Percentiles rank a stretch among this genome's conserved stretches.
phyloP scores from a whole-genome alignment of 2,329 filamentous ascomycete genomes.

The Beauveria caledonica region DNA sequence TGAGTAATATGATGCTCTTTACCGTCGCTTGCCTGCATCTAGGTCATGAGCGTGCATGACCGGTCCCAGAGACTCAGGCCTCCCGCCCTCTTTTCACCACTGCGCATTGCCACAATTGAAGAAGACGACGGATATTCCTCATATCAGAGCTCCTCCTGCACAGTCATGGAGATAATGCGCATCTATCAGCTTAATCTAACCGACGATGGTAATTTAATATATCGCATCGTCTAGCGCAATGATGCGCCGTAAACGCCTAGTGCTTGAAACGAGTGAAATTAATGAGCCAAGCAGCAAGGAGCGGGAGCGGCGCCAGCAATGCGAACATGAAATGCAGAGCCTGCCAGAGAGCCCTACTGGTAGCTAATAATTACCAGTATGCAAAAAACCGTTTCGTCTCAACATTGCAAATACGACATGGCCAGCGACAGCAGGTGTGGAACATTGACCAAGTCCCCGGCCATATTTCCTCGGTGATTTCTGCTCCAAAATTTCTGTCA shows the following conservation, averaged over 20 bases:
- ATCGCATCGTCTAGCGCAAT: neutral
- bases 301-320: neutral
- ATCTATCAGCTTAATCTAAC: neutral
- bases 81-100: neutral
- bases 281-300: neutral
- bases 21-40: neutral
- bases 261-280: neutral
- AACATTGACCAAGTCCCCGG: neutral
- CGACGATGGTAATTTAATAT: neutral
- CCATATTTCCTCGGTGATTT: neutral
- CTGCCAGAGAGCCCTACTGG: neutral
- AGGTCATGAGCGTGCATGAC: neutral
- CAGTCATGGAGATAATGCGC: neutral
- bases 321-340: neutral
- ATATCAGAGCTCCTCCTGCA: too few relatives aligned
- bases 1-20: too few relatives aligned
- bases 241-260: neutral
- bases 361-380: too few relatives aligned
- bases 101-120: neutral
- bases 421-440: neutral
- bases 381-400: neutral
- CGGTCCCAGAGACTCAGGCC: neutral
- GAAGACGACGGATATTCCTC: too few relatives aligned
- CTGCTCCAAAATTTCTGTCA: neutral
- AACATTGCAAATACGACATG: neutral